These are phyloP conservation scores for Chlorella sp. DNA, from an alignment of 139 green algal genomes.

Conservation along the genomic window DNA sequence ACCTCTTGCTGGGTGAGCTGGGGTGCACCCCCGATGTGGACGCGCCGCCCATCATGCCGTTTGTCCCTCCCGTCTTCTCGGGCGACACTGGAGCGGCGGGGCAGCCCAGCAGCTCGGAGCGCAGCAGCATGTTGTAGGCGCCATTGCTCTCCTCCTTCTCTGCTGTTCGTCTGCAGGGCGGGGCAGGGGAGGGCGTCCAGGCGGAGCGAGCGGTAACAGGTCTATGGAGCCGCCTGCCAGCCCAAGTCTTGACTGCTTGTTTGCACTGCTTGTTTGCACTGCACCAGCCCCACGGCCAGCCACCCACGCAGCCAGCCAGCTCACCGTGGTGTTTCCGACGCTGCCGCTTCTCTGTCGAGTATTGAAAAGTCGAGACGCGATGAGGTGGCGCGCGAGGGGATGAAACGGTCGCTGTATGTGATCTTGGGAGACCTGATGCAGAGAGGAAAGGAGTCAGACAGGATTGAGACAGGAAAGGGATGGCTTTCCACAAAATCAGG, in stretches of 20 bases:
- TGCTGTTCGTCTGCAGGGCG: background rate
- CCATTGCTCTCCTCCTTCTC: constrained; percentile 46
- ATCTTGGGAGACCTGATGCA: constrained; percentile 44
- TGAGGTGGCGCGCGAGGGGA: constrained; percentile 72
- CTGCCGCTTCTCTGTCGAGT: constrained; percentile 73
- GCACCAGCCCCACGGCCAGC: no score
- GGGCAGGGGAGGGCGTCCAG: background rate
- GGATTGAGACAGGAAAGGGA: no score
- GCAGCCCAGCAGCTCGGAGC: constrained; percentile 76
- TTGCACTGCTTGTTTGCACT: background rate
- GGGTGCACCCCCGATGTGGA: background rate
- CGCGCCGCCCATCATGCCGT: background rate
- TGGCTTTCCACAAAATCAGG: no score
- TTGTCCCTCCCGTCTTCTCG: constrained; percentile 58
- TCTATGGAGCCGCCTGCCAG: background rate
- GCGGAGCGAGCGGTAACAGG: no score
- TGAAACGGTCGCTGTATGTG: constrained; percentile 86
- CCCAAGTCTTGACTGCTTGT: no score
- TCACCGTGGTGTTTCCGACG: constrained; percentile 35
- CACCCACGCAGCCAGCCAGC: background rate
- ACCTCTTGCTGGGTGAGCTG: constrained; percentile 42
- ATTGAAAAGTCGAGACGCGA: constrained; percentile 79
- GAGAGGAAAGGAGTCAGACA: no score
- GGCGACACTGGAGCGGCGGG: constrained; percentile 53
- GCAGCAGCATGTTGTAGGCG: constrained; percentile 83